phyloP scores from a whole-genome alignment of 2,329 filamentous ascomycete genomes.

The Verticillium zaregamsianum region DNA sequence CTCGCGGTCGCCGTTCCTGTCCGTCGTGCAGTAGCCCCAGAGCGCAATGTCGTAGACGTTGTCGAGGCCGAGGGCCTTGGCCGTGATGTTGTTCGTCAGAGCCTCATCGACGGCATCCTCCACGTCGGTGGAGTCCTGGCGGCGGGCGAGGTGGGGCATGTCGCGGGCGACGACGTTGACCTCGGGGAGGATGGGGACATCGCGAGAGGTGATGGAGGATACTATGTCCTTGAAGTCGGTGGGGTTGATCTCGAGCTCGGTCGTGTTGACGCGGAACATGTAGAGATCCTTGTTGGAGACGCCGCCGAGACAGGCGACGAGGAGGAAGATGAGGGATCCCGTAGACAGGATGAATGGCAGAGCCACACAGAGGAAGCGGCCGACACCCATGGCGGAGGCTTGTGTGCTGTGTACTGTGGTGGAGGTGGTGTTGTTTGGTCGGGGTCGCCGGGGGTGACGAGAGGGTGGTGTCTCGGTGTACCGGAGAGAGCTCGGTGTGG shows the following conservation, averaged over 20 bases:
- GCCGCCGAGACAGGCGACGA: conserved; percentile 53
- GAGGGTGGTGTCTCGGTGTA: conserved; percentile 3
- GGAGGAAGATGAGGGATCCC: conserved; percentile 67
- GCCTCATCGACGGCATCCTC: conserved; percentile 11
- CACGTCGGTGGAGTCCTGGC: conserved; percentile 3
- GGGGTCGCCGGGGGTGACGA: background rate
- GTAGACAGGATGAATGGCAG: conserved; percentile 80
- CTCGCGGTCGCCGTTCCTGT: conserved; percentile 49
- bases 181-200: conserved; percentile 13
- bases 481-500: background rate
- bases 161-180: background rate
- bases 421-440: background rate
- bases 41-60: conserved; percentile 79
- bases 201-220: conserved; percentile 11
- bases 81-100: conserved; percentile 47
- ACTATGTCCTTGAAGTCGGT: conserved; percentile 23
- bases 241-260: conserved; percentile 51
- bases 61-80: conserved; percentile 56
- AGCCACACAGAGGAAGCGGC: conserved; percentile 81
- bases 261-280: conserved; percentile 58
- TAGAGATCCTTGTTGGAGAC: conserved; percentile 52
- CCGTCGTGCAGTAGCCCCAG: conserved; percentile 79
- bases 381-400: conserved; percentile 52
- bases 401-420: conserved; percentile 12
- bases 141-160: background rate